Conservation (phyloP, 2,329 filamentous ascomycete species). For the Talaromyces sp. region DNA sequence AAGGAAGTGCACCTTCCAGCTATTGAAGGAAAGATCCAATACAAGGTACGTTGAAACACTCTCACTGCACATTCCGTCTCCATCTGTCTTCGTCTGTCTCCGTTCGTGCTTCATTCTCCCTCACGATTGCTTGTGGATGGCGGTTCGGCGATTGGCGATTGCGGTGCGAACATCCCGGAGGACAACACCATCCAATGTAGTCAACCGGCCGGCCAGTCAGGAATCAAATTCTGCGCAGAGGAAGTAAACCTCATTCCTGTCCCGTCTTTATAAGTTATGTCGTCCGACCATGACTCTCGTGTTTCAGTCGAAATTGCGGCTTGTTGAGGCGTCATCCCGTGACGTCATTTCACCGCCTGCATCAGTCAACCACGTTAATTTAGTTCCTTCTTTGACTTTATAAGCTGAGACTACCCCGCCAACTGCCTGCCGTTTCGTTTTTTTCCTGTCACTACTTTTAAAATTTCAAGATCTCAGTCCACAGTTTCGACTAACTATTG, state of each 20-base stretch:
- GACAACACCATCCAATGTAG: not conserved
- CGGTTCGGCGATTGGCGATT: not conserved
- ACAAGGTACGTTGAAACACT: slow-evolving; percentile 68
- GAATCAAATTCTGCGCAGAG: not conserved
- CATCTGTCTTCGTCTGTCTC: slow-evolving; percentile 3
- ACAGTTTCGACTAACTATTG: not conserved
- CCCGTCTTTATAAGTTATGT: not conserved
- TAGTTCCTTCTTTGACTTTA: not conserved
- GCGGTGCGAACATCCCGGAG: not conserved
- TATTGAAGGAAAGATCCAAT: slow-evolving; percentile 70
- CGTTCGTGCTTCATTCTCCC: not conserved
- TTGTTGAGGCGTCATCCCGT: slow-evolving; percentile 11
- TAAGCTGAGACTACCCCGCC: not conserved
- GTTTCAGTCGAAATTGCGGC: not conserved
- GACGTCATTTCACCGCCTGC: slow-evolving; percentile 16
- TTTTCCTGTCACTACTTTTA: not conserved
- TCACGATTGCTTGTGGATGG: not conserved
- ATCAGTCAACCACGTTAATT: slow-evolving; percentile 14
- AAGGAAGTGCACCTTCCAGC: slow-evolving; percentile 74
- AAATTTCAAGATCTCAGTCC: not conserved
- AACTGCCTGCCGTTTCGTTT: not conserved
- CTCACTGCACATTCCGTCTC: not conserved
- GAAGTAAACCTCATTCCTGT: not conserved
- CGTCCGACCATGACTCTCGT: not conserved
- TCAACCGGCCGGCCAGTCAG: not conserved